Conservation (phyloP, 2,329 filamentous ascomycete genomes). For the Exophiala phaeomuriformis region DNA sequence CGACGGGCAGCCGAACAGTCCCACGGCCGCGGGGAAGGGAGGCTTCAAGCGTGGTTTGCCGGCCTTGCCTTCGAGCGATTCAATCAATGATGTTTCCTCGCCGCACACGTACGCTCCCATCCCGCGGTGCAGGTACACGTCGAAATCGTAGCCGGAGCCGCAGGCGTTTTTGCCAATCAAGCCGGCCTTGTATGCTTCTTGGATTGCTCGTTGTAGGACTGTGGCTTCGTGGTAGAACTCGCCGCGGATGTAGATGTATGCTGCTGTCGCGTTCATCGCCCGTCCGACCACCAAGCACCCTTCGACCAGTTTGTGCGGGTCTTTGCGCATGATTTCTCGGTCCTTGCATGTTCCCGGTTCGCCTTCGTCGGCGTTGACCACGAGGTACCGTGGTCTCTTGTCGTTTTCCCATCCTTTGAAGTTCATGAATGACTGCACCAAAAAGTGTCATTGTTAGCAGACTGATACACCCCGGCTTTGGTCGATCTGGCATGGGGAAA, state of each 20-base stretch:
- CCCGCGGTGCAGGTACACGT: slow-evolving; percentile 92
- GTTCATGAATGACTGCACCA: slow-evolving; percentile 93
- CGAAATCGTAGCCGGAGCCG: slow-evolving; percentile 93
- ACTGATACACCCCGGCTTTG: neutral
- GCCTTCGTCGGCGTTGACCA: slow-evolving; percentile 97
- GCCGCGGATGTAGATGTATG: slow-evolving; percentile 98
- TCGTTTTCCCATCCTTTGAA: slow-evolving; percentile 99
- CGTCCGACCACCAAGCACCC: slow-evolving; percentile 92
- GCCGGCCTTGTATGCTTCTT: slow-evolving; percentile 92
- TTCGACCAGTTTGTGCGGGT: slow-evolving; percentile 97
- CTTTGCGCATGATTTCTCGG: slow-evolving; percentile 99
- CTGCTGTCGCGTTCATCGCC: slow-evolving; percentile 97
- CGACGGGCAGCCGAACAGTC: slow-evolving; percentile 94
- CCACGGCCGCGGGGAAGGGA: slow-evolving; percentile 93
- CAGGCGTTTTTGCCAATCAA: slow-evolving; percentile 98
- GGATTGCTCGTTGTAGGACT: slow-evolving; percentile 87
- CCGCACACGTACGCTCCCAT: slow-evolving; percentile 97
- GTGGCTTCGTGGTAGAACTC: slow-evolving; percentile 96
- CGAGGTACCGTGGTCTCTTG: slow-evolving; percentile 86
- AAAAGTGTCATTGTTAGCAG: neutral
- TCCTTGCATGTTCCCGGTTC: slow-evolving; percentile 99
- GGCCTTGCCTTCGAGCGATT: slow-evolving; percentile 96
- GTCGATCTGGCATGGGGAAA: neutral
- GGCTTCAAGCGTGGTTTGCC: slow-evolving; percentile 98
- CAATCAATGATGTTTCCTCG: slow-evolving; percentile 95